Conservation (phyloP, 2,329 filamentous ascomycete genomes). For the Uncinocarpus reesii region DNA sequence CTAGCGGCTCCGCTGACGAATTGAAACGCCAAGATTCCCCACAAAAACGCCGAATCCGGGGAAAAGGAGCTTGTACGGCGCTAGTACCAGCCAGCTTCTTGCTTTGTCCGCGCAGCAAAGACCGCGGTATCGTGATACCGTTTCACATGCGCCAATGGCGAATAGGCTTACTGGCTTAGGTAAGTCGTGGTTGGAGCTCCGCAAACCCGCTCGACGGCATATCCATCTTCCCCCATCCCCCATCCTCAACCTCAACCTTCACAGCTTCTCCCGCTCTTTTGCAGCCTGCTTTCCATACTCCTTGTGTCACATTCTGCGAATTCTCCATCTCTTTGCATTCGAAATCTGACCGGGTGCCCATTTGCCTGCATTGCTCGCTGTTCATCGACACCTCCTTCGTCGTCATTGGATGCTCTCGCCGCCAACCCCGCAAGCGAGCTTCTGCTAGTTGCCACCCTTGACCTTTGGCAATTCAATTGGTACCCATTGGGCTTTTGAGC, state of each 20-base stretch:
- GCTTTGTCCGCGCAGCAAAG: neutral
- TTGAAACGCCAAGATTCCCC: too few relatives aligned
- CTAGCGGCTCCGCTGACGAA: neutral
- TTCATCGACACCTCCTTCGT: conserved; percentile 1
- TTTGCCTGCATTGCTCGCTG: neutral
- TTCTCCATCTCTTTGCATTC: neutral
- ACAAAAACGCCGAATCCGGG: neutral
- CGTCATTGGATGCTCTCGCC: conserved; percentile 5
- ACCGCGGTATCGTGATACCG: neutral
- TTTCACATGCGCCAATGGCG: neutral
- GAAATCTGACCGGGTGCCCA: neutral
- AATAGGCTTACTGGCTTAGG: neutral
- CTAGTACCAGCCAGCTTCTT: conserved; percentile 1
- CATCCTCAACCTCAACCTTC: neutral
- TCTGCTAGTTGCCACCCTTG: neutral
- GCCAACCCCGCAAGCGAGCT: conserved; percentile 10
- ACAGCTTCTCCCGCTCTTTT: neutral
- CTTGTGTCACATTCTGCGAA: neutral
- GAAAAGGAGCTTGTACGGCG: neutral
- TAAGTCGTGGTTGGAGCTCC: too few relatives aligned
- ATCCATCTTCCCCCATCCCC: neutral
- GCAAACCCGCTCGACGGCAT: neutral
- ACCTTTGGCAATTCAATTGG: neutral
- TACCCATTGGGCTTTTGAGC: neutral
- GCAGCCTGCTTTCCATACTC: neutral